Conservation (phyloP, 345 rosid genomes). For the Eucalyptus erythrocorys region DNA sequence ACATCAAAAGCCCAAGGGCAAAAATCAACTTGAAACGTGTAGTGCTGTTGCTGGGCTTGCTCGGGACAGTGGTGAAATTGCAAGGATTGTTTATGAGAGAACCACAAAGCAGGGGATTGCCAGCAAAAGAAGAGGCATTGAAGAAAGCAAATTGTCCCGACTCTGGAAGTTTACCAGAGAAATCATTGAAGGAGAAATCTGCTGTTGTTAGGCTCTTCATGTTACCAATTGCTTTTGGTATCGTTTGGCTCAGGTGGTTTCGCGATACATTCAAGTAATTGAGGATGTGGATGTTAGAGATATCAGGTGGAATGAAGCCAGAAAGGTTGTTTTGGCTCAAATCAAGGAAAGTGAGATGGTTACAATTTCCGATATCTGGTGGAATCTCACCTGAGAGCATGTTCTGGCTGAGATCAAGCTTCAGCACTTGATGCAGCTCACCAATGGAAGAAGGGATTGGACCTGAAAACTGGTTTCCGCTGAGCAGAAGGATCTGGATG, state of each 20-base stretch:
- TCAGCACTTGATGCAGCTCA: constrained; percentile 28
- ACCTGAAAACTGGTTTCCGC: constrained; percentile 57
- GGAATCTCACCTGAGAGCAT: constrained; percentile 67
- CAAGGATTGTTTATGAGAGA: constrained; percentile 52
- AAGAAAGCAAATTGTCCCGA: constrained; percentile 67
- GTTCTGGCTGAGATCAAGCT: constrained; percentile 66
- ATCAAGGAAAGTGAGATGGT: constrained; percentile 36
- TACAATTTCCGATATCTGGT: constrained; percentile 46
- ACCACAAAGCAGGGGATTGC: constrained; percentile 90
- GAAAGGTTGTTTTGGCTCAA: constrained; percentile 59
- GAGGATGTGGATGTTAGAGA: constrained; percentile 42
- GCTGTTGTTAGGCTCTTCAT: constrained; percentile 76
- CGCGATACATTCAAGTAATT: constrained; percentile 81
- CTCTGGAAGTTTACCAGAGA: constrained; percentile 71
- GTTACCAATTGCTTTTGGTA: constrained; percentile 54
- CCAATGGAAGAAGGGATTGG: constrained; percentile 62
- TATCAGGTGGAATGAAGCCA: constrained; percentile 48
- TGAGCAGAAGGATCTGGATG: constrained; percentile 60
- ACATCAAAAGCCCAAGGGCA: constrained; percentile 58
- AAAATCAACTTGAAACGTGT: constrained; percentile 57
- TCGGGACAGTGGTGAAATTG: constrained; percentile 20
- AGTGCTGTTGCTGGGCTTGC: constrained; percentile 8
- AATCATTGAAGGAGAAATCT: constrained; percentile 80
- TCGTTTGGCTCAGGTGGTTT: constrained; percentile 48
- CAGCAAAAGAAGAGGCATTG: constrained; percentile 72